These are phyloP conservation scores for Andrographis paniculata DNA, from an alignment of 305 asterid species.

Conservation along the genomic window DNA sequence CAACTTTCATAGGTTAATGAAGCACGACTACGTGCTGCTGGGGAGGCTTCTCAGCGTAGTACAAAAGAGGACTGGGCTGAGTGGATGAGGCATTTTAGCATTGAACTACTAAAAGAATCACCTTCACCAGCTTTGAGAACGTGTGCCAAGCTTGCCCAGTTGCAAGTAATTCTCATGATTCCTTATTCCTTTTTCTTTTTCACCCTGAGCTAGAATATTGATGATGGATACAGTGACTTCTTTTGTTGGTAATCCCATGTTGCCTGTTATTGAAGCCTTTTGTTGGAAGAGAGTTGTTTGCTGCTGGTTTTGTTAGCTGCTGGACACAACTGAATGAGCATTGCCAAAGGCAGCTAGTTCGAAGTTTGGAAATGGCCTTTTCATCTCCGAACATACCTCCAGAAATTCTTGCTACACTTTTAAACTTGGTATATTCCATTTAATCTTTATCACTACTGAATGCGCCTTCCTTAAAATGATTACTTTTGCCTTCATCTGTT, in stretches of 20 bases:
- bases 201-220: conserved; percentile 6
- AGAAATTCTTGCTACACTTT: conserved; percentile 93
- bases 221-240: conserved; percentile 13
- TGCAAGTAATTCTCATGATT: conserved; percentile 50
- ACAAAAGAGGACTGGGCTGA: conserved; percentile 99
- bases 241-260: not conserved
- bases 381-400: conserved; percentile 98
- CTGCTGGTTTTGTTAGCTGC: conserved; percentile 99
- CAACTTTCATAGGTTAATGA: conserved; percentile 68
- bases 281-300: conserved; percentile 98
- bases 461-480: not conserved
- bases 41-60: conserved; percentile 99
- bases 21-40: conserved; percentile 80
- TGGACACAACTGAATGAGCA: conserved; percentile 86
- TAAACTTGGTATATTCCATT: conserved; percentile 69
- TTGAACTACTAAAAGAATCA: conserved; percentile 92
- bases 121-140: conserved; percentile 98
- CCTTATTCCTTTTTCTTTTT: conserved; percentile 7
- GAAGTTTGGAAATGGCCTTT: conserved; percentile 97
- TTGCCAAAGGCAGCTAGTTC: conserved; percentile 78
- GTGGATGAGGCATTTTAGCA: conserved; percentile 99
- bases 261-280: conserved; percentile 57
- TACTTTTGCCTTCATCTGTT: not conserved
- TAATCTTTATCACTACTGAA: not conserved
- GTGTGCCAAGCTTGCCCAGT: conserved; percentile 96